Percentiles rank a stretch among this genome's conserved stretches.
phyloP scores from a whole-genome alignment of 768 basidiomycete species.

The Hemileccinum impolitum region DNA sequence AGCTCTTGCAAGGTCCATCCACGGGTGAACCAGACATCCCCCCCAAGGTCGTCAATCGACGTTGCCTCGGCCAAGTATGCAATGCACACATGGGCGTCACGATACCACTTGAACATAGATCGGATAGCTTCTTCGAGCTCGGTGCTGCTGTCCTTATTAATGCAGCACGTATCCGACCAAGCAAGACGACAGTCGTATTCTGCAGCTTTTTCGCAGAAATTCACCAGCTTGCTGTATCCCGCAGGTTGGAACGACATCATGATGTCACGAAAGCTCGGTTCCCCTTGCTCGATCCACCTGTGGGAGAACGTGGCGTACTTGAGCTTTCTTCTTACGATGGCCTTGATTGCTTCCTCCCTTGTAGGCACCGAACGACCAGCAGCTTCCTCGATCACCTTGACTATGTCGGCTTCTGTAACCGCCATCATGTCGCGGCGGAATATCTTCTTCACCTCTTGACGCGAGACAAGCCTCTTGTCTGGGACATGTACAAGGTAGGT shows the following conservation, averaged over 20 bases:
- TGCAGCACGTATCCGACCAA: constrained; percentile 36
- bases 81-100: constrained; percentile 27
- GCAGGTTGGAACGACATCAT: constrained; percentile 27
- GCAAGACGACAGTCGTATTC: constrained; percentile 28
- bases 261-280: constrained; percentile 29
- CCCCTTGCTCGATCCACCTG: constrained; percentile 29
- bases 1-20: constrained; percentile 32
- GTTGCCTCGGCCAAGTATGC: constrained; percentile 32
- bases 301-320: constrained; percentile 31
- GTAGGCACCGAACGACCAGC: constrained; percentile 24
- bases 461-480: constrained; percentile 25
- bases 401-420: constrained; percentile 25
- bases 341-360: constrained; percentile 25
- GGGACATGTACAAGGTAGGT: constrained; percentile 28
- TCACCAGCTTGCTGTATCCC: constrained; percentile 25
- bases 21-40: constrained; percentile 32
- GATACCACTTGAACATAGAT: constrained; percentile 35
- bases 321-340: constrained; percentile 21
- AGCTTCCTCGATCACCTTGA: constrained; percentile 14
- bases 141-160: constrained; percentile 34
- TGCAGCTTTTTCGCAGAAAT: constrained; percentile 25
- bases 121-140: constrained; percentile 34
- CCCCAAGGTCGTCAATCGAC: constrained; percentile 23
- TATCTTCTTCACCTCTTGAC: constrained; percentile 30
- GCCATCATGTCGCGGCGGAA: constrained; percentile 26